Percentiles rank a stretch among this genome's conserved stretches.
Conservation (phyloP, 1,139 yeast genomes). For the Williopsis jadinii region DNA sequence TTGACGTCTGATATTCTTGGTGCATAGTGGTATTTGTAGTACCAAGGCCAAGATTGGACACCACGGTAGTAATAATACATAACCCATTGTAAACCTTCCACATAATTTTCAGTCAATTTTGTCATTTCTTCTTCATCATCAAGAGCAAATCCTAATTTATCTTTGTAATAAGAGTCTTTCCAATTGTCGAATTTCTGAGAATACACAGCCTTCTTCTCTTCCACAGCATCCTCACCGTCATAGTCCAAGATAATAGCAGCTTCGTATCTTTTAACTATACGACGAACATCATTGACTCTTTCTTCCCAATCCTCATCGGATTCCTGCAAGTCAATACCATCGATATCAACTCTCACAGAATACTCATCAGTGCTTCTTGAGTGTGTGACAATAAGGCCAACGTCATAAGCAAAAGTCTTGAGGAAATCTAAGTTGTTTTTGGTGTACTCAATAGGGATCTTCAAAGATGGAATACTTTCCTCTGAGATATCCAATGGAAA, state of each 20-base stretch:
- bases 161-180: slow-evolving; percentile 77
- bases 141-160: slow-evolving; percentile 63
- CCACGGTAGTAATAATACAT: slow-evolving; percentile 84
- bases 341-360: slow-evolving; percentile 57
- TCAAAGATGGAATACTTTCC: slow-evolving; percentile 41
- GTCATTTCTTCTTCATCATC: slow-evolving; percentile 50
- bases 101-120: slow-evolving; percentile 69
- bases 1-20: slow-evolving; percentile 87
- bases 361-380: slow-evolving; percentile 48
- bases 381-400: slow-evolving; percentile 61
- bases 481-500: slow-evolving; percentile 29
- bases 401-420: slow-evolving; percentile 54
- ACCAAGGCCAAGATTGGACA: slow-evolving; percentile 95
- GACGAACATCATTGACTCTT: slow-evolving; percentile 32
- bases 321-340: slow-evolving; percentile 63
- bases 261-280: slow-evolving; percentile 58
- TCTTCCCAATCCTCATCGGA: slow-evolving; percentile 54
- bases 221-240: slow-evolving; percentile 53
- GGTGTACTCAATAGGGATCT: slow-evolving; percentile 38
- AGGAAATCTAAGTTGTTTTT: slow-evolving; percentile 52
- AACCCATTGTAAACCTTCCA: slow-evolving; percentile 96
- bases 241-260: slow-evolving; percentile 60
- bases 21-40: slow-evolving; percentile 78
- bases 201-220: slow-evolving; percentile 59
- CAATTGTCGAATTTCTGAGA: slow-evolving; percentile 69